Conservation (phyloP, 495 filamentous ascomycete genomes). For the Tuber umbilicatum region DNA sequence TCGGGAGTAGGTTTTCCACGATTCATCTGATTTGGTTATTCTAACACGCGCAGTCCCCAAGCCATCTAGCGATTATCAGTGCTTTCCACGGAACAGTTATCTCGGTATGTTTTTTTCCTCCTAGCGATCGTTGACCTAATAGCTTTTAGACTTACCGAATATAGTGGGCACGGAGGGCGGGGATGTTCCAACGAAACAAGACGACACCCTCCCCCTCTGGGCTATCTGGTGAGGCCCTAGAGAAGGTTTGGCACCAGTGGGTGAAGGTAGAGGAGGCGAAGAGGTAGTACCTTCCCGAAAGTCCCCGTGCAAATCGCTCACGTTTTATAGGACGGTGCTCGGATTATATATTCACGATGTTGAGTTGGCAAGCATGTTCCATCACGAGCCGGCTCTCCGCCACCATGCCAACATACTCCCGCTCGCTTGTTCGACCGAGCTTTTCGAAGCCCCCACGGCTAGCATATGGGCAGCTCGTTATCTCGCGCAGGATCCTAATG, state of each 20-base stretch:
- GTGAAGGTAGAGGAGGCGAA: constrained; percentile 25
- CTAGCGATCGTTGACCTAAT: not conserved
- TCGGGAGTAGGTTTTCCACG: constrained; percentile 20
- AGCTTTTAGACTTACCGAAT: not conserved
- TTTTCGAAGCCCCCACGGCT: constrained; percentile 30
- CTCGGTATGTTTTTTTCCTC: constrained; percentile 12
- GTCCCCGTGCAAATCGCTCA: not conserved
- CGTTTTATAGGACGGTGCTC: constrained; percentile 15
- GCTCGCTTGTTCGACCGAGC: constrained; percentile 6
- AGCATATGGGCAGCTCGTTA: constrained; percentile 10
- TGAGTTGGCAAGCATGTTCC: constrained; percentile 22
- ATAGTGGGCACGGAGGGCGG: constrained; percentile 28
- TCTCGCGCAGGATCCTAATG: constrained; percentile 5
- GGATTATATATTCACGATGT: constrained; percentile 35
- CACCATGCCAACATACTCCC: constrained; percentile 5
- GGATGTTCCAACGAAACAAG: constrained; percentile 14
- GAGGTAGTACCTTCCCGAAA: not conserved
- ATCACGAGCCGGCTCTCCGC: constrained; percentile 30
- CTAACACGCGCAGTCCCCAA: constrained; percentile 16
- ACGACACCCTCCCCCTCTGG: not conserved
- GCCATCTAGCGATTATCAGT: constrained; percentile 29
- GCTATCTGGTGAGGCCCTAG: constrained; percentile 11
- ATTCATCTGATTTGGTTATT: not conserved
- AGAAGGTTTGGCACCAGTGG: constrained; percentile 26
- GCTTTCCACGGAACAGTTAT: constrained; percentile 33